Evolutionary conservation across 441 rosid genomes (phyloP).

Genomic region (Macaranga tanarius): DNA sequence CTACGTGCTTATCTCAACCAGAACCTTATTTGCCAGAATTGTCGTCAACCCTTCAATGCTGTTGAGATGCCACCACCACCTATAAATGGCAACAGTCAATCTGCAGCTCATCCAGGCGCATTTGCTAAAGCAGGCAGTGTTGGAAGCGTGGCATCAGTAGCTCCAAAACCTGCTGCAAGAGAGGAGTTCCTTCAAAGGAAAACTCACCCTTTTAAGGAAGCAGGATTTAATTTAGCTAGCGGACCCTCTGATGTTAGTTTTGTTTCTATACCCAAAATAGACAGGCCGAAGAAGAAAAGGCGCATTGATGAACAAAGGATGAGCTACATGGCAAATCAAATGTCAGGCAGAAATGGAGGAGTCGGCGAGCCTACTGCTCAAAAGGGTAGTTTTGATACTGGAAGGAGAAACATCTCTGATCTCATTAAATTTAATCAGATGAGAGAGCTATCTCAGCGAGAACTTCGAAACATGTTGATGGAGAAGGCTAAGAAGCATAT

Average conservation of each 20-base stretch:
- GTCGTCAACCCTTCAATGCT: constrained; percentile 58
- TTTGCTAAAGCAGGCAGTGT: constrained; percentile 29
- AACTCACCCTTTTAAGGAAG: constrained; percentile 26
- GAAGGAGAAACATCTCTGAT: constrained; percentile 22
- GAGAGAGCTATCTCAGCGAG: constrained; percentile 47
- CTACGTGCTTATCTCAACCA: constrained; percentile 56
- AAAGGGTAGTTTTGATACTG: constrained; percentile 25
- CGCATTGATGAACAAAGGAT: constrained; percentile 23
- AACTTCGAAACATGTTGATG: constrained; percentile 49
- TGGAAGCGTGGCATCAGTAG: constrained; percentile 16
- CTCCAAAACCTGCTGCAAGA: constrained; percentile 12
- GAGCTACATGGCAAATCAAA: constrained; percentile 26
- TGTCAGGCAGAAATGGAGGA: constrained; percentile 33
- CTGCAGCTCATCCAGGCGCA: constrained; percentile 29
- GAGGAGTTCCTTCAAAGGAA: constrained; percentile 22
- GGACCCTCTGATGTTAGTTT: constrained; percentile 23
- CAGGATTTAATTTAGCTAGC: constrained; percentile 23
- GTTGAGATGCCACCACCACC: constrained; percentile 58
- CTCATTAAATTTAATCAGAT: constrained; percentile 32
- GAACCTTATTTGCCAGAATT: constrained; percentile 69
- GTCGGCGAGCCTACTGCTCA: constrained; percentile 33
- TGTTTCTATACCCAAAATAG: constrained; percentile 24
- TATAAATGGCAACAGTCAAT: constrained; percentile 35
- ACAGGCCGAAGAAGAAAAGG: constrained; percentile 37
- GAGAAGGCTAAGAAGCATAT: constrained; percentile 50